Percentiles rank a stretch among this genome's conserved stretches.
phyloP scores from a whole-genome alignment of 2,329 filamentous ascomycete species.

The Penicillium sp. region DNA sequence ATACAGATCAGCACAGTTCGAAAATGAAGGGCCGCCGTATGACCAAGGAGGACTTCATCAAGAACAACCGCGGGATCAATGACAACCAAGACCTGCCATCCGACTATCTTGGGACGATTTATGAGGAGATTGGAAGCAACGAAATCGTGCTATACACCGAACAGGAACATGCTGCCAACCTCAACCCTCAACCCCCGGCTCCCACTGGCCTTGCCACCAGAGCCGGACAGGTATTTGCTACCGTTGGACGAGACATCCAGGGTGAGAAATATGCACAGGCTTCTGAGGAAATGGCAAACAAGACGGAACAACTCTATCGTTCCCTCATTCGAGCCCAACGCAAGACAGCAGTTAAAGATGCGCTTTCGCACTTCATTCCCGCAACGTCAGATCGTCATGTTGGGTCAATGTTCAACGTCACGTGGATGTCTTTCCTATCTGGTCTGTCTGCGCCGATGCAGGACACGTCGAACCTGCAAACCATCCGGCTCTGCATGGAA shows the following conservation, averaged over 20 bases:
- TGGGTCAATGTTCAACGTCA: constrained; percentile 97
- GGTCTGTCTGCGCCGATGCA: constrained; percentile 91
- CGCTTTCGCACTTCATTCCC: constrained; percentile 74
- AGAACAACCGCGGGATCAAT: constrained; percentile 98
- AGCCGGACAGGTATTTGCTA: constrained; percentile 85
- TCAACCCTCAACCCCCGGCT: constrained; percentile 63
- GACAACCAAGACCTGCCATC: constrained; percentile 90
- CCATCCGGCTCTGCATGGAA: constrained; percentile 89
- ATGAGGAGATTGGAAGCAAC: constrained; percentile 84
- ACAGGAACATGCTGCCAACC: constrained; percentile 79
- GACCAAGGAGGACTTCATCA: constrained; percentile 97
- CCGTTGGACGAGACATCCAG: constrained; percentile 86
- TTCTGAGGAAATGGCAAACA: constrained; percentile 87
- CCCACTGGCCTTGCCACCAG: constrained; percentile 71
- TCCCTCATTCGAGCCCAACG: constrained; percentile 87
- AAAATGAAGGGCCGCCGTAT: constrained; percentile 81
- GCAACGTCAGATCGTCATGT: constrained; percentile 93
- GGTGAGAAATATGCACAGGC: constrained; percentile 92
- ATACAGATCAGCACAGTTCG: constrained; percentile 89
- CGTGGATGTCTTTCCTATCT: constrained; percentile 99
- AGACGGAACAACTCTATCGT: constrained; percentile 84
- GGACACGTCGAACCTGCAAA: constrained; percentile 87
- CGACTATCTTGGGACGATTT: constrained; percentile 86
- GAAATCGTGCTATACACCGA: constrained; percentile 96
- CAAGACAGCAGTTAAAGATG: constrained; percentile 69